A percentile compares a stretch with the other conserved stretches of the same genome.
These are phyloP conservation scores for Chaetoceros muelleri DNA, from an alignment of 108 stramenopile species.

Conservation along the genomic window DNA sequence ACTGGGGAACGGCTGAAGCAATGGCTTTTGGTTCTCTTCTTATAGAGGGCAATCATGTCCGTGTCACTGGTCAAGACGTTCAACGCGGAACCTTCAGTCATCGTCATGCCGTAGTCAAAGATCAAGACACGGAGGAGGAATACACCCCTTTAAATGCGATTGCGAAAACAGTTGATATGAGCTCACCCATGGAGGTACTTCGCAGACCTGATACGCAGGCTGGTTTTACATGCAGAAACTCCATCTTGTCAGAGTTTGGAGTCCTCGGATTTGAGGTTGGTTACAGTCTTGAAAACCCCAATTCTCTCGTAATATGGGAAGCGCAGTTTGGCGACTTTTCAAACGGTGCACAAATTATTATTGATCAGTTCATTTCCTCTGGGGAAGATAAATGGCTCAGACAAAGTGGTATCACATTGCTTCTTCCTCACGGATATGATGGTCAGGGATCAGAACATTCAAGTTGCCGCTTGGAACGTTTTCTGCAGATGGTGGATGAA, in stretches of 20 bases:
- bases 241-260: constrained; percentile 92
- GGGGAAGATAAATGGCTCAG: constrained; percentile 99
- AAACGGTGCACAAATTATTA: constrained; percentile 97
- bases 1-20: constrained; percentile 99
- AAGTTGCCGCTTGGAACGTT: constrained; percentile 95
- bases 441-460: constrained; percentile 99
- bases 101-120: constrained; percentile 95
- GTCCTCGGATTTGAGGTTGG: constrained; percentile 99
- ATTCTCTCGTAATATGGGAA: constrained; percentile 95
- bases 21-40: constrained; percentile 93
- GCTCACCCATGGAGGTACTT: constrained; percentile 71
- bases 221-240: constrained; percentile 86
- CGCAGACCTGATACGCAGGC: constrained; percentile 78
- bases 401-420: constrained; percentile 89
- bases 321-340: constrained; percentile 99
- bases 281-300: constrained; percentile 95
- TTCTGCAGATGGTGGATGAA: constrained; percentile 94
- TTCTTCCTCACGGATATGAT: constrained; percentile 98
- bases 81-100: constrained; percentile 96
- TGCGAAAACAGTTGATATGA: constrained; percentile 66
- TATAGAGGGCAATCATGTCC: constrained; percentile 96
- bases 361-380: constrained; percentile 96
- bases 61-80: constrained; percentile 97
- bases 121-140: constrained; percentile 87
- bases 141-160: constrained; percentile 89